Evolutionary conservation across 2,329 filamentous ascomycete genomes (phyloP).

Genomic region (Aspergillus udagawae): DNA sequence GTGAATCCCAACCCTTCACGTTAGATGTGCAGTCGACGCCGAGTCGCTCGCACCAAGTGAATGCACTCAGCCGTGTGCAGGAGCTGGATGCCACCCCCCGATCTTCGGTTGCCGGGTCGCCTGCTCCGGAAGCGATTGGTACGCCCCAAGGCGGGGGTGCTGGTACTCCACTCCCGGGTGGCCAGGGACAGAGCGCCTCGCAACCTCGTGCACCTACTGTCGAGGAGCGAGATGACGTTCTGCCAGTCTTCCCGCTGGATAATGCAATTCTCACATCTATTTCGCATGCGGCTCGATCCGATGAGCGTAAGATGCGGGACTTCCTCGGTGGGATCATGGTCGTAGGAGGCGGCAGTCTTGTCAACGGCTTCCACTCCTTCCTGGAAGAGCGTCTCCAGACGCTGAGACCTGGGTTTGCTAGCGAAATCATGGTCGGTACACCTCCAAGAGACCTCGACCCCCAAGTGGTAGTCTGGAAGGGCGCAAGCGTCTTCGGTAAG

Average conservation of each 20-base stretch:
- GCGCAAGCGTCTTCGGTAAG: conserved; percentile 92
- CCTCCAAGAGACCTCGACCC: conserved; percentile 92
- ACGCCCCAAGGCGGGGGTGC: conserved; percentile 57
- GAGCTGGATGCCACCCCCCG: conserved; percentile 72
- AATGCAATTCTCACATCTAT: conserved; percentile 87
- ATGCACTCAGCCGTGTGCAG: conserved; percentile 64
- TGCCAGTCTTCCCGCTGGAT: conserved; percentile 81
- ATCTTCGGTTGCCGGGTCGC: conserved; percentile 82
- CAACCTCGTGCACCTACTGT: conserved; percentile 42
- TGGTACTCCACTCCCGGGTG: conserved; percentile 38
- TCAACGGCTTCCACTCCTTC: conserved; percentile 72
- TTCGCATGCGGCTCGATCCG: conserved; percentile 76
- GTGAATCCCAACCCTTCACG: conserved; percentile 34
- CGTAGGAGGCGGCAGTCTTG: conserved; percentile 78
- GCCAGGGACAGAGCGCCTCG: conserved; percentile 25
- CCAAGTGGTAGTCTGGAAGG: conserved; percentile 97
- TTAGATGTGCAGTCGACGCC: conserved; percentile 41
- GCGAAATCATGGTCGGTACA: conserved; percentile 64
- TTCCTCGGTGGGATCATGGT: conserved; percentile 88
- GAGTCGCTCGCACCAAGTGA: conserved; percentile 58
- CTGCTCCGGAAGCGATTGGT: conserved; percentile 70
- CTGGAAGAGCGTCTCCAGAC: conserved; percentile 78
- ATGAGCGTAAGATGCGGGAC: conserved; percentile 90
- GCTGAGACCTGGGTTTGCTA: conserved; percentile 56
- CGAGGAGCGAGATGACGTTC: conserved; percentile 69